A percentile compares a stretch with the other conserved stretches of the same genome.
These are phyloP conservation scores for Suillus subalutaceus DNA, from an alignment of 768 basidiomycete species.

Conservation along the genomic window DNA sequence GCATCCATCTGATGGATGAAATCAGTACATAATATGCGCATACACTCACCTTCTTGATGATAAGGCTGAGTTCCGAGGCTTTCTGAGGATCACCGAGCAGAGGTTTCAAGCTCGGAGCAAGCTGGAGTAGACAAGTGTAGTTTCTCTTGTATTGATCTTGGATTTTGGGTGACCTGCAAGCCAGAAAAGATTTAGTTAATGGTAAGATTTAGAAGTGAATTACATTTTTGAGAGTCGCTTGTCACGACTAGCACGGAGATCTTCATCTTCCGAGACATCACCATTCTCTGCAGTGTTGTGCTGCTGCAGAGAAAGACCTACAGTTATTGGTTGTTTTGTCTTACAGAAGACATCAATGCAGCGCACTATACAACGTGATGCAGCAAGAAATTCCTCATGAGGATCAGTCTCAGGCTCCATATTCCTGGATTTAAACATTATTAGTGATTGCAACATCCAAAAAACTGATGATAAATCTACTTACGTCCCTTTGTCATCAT, in stretches of 20 bases:
- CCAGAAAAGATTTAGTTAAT: background rate
- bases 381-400: too few relatives aligned
- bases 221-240: conserved; percentile 6
- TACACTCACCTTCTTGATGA: conserved; percentile 3
- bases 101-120: background rate
- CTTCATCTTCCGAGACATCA: conserved; percentile 1
- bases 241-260: background rate
- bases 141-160: background rate
- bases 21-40: background rate
- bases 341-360: too few relatives aligned
- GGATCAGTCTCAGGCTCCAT: too few relatives aligned
- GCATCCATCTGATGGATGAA: conserved; percentile 4
- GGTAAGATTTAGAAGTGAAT: background rate
- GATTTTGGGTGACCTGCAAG: background rate
- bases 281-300: background rate
- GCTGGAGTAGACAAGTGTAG: background rate
- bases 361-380: too few relatives aligned
- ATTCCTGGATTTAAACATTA: too few relatives aligned
- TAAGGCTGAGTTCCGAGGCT: background rate
- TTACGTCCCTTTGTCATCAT: background rate
- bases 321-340: background rate
- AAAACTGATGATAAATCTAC: background rate
- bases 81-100: background rate
- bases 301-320: conserved; percentile 1
- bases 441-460: background rate